Evolutionary conservation across 345 rosid species (phyloP), one percentile per base, ranked within the genome.

Genomic region (Eucalyptus polybractea): DNA sequence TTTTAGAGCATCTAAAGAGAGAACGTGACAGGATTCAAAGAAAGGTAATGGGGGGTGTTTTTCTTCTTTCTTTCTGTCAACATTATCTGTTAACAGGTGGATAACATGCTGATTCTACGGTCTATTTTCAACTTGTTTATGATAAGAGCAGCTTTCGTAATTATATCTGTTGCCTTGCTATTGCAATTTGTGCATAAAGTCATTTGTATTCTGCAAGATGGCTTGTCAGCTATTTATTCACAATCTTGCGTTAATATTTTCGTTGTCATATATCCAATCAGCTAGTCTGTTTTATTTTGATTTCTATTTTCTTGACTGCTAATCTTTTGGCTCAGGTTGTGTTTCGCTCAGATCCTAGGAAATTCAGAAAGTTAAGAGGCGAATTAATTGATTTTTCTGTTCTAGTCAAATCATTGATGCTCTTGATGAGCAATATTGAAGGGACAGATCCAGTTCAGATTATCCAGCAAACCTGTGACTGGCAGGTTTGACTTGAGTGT

Each of bases 371-470:
- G 29, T 90, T 97, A 87, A 95, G 89, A 92, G 94, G 94, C 60
- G 98, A 96, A 89, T 93, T 95, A 72, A 90, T 92, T 87, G 97
- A 97, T 90, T 95, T 95, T 91, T 92, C 89, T 58, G 92, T 93
- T 88, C 94, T 90, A 89, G 90, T 96, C 88, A 86, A 87, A 81
- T 88, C 91, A 44, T 94, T 92, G 85, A 86, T 94, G 90, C 90
- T 90, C 92, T 92, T 95, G 90, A 89, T 92, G 45, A 89, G 88
- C 50, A 92, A 92, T 51, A 90, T 91, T 88, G 90, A 91, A 76
- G 90, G 53, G 89, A 91, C 93, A 91, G 95, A 95, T 87, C 90
- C 92, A 53, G 93, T 92, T 69, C 94, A 93, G 89, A 91, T 93
- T 91, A 92, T 94, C 92, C 93, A 92, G 65, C 94, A 93, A 91